These are phyloP conservation scores for Carpinus viminea DNA, from an alignment of 306 rosid genomes.

Conservation along the genomic window DNA sequence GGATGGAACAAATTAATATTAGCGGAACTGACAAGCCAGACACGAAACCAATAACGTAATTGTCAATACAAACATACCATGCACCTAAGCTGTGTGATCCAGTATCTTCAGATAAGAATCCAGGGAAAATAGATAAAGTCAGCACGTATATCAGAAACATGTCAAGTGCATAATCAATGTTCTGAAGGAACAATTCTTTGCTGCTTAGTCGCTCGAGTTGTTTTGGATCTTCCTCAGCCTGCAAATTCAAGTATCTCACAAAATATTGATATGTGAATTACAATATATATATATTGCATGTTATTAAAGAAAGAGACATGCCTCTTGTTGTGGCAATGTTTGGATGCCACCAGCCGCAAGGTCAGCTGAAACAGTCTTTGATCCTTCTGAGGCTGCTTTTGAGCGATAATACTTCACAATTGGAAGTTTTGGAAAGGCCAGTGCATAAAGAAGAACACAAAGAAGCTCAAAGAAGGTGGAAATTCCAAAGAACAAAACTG, in stretches of 20 bases:
- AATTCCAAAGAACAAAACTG: conserved; percentile 80
- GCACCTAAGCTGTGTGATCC: conserved; percentile 75
- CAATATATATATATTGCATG: background rate
- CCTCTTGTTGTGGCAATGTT: conserved; percentile 36
- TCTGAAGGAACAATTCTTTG: conserved; percentile 60
- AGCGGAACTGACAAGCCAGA: background rate
- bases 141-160: conserved; percentile 58
- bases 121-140: conserved; percentile 82
- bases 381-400: conserved; percentile 84
- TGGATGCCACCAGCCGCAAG: conserved; percentile 83
- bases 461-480: conserved; percentile 68
- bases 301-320: conserved; percentile 1
- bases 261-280: conserved; percentile 1
- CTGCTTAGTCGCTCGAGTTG: conserved; percentile 52
- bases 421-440: conserved; percentile 68
- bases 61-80: conserved; percentile 48
- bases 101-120: conserved; percentile 91
- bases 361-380: conserved; percentile 82
- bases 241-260: conserved; percentile 14
- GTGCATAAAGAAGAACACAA: conserved; percentile 67
- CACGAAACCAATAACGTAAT: background rate
- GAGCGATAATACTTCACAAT: conserved; percentile 80
- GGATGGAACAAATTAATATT: background rate
- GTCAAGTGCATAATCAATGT: conserved; percentile 73
- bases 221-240: conserved; percentile 48